Percentiles rank a stretch among this genome's conserved stretches.
phyloP scores from a whole-genome alignment of 345 rosid species.

The Laguncularia racemosa region DNA sequence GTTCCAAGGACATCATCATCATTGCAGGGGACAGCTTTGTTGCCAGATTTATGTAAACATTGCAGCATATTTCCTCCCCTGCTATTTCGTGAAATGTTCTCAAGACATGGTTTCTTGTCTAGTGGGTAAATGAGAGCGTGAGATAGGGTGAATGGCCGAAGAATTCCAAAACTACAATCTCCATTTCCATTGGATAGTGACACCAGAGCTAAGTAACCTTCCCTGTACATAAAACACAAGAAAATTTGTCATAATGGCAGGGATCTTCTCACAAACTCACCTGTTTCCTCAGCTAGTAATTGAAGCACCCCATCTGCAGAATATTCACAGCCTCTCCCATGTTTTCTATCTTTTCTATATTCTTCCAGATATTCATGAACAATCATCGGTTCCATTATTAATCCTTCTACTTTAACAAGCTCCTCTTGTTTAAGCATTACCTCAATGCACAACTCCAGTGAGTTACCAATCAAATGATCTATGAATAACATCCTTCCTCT shows the following conservation, averaged over 20 bases:
- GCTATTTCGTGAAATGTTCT: constrained; percentile 7
- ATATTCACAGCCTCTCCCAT: too few relatives aligned
- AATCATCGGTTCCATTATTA: constrained; percentile 34
- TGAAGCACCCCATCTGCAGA: too few relatives aligned
- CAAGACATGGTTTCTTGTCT: constrained; percentile 15
- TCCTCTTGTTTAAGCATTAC: too few relatives aligned
- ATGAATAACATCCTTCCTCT: constrained; percentile 16
- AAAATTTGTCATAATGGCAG: constrained; percentile 68
- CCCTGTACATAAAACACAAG: constrained; percentile 73
- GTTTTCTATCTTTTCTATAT: constrained; percentile 19
- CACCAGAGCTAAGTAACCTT: constrained; percentile 48
- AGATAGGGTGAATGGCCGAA: constrained; percentile 71
- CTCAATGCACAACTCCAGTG: constrained; percentile 33
- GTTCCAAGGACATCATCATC: constrained; percentile 8
- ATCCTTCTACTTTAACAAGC: constrained; percentile 24
- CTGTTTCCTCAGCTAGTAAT: constrained; percentile 43
- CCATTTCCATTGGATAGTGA: constrained; percentile 46
- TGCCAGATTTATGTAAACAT: constrained; percentile 9
- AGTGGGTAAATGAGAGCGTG: constrained; percentile 46
- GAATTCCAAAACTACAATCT: constrained; percentile 37
- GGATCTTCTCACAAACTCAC: constrained; percentile 32
- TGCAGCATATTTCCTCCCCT: constrained; percentile 10
- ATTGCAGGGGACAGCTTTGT: constrained; percentile 4
- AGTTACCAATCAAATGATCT: constrained; percentile 29
- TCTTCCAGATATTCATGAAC: constrained; percentile 30